Base-by-base conservation (phyloP, 331 rosid species). In the Telfairia occidentalis region DNA sequence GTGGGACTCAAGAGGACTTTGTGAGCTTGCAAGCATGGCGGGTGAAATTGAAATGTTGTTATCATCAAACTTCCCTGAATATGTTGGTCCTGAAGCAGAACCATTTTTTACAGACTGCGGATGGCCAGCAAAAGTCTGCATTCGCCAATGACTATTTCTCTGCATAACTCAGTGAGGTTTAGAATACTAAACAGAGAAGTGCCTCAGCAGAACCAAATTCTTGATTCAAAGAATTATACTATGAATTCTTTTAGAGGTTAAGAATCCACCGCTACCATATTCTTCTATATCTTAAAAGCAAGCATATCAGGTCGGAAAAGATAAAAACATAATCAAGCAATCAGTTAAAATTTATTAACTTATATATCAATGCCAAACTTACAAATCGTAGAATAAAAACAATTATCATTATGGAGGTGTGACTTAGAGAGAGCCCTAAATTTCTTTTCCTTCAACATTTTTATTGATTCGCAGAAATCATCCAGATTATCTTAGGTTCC, bases 111-210 rank as follows among this genome's bases (percentile, higher is more conserved):
- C 52, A 54, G 80, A 66, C 65, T 89, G 84, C 69, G 92, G 90
- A 78, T 90, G 87, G 76, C 96, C 91, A 40, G 76, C 86, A 43
- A 87, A 87, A 87, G 79, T 85, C 83, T 85, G 99, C 74, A 87
- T 92, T 37, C 93, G 97, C 99, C 99, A 95, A 81, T 95, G 97
- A 79, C 96, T 95, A 50, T 92, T 95, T 82, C 99, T 90, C 99
- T 95, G 96, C 76, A 78, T 60, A 63, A 81, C n/a, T 59, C 43
- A 80, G 67, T 49, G 23, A 64, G 19, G n/a, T 61, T 76, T 21
- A 76, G 38, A 76, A 49, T 45, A 19, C 6, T 59, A 58, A 32
- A 28, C 15, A 46, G 12, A 75, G 32, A 26, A 58, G 19, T 2
- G 18, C n/a, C 42, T 58, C 15, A 48, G 52, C 73, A 60, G 29